phyloP scores from a whole-genome alignment of 2,329 filamentous ascomycete genomes.

The Ophiostoma piceae region DNA sequence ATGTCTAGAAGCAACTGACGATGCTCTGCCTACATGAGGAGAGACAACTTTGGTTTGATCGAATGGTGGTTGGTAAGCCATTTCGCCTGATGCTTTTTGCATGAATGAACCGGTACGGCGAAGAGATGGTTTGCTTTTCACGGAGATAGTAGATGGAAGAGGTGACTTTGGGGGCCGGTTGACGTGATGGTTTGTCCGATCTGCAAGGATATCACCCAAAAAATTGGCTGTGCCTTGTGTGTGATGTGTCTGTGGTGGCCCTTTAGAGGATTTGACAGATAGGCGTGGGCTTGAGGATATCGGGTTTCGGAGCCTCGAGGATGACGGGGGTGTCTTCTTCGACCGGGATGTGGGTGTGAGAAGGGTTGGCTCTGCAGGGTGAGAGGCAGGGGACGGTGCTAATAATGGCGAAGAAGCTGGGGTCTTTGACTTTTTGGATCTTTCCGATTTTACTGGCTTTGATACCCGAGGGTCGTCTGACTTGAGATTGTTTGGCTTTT shows the following conservation, averaged over 20 bases:
- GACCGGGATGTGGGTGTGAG: slow-evolving; percentile 32
- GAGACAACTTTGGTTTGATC: not conserved
- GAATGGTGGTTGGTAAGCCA: slow-evolving; percentile 15
- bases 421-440: not conserved
- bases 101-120: slow-evolving; percentile 18
- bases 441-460: not conserved
- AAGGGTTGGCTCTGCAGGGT: not conserved
- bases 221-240: not conserved
- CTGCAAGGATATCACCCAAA: not conserved
- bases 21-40: slow-evolving; percentile 4
- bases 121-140: not conserved
- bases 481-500: slow-evolving; percentile 23
- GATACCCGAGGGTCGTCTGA: not conserved
- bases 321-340: not conserved
- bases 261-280: not conserved
- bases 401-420: not conserved
- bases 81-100: slow-evolving; percentile 10
- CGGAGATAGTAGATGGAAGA: not conserved
- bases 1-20: not conserved
- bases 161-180: not conserved
- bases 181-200: not conserved
- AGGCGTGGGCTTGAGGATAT: not conserved
- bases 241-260: not conserved
- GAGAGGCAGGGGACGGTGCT: not conserved
- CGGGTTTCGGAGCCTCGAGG: not conserved